These are phyloP conservation scores for Geranium incanum DNA, from an alignment of 441 rosid species.

Conservation along the genomic window DNA sequence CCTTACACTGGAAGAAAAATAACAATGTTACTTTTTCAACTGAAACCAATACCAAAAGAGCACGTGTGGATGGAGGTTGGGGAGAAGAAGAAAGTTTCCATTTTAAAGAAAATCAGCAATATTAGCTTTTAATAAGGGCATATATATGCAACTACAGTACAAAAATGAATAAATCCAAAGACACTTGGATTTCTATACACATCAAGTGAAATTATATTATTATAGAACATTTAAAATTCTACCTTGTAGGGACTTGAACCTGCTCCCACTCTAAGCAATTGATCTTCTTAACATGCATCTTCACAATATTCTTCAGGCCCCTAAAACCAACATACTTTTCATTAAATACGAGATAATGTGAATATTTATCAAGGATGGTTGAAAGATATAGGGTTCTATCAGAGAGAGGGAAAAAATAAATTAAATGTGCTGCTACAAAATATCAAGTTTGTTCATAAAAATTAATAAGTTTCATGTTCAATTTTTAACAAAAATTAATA, in stretches of 20 bases:
- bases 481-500: too few relatives aligned
- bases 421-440: background rate
- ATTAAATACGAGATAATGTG: slow-evolving; percentile 8
- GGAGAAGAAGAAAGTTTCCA: too few relatives aligned
- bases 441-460: too few relatives aligned
- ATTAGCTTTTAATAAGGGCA: too few relatives aligned
- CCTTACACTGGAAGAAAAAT: slow-evolving; percentile 53
- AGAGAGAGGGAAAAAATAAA: background rate
- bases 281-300: slow-evolving; percentile 58
- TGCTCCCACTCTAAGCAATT: slow-evolving; percentile 91
- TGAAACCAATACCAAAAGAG: background rate
- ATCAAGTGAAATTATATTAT: background rate
- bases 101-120: too few relatives aligned
- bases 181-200: background rate
- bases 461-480: too few relatives aligned
- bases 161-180: background rate
- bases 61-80: too few relatives aligned
- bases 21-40: background rate
- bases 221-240: slow-evolving; percentile 10
- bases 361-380: background rate
- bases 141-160: too few relatives aligned
- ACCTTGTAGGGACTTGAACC: slow-evolving; percentile 83
- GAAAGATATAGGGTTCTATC: background rate
- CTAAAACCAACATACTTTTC: slow-evolving; percentile 30
- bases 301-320: slow-evolving; percentile 79